Evolutionary conservation across 1,284 basidiomycete species (phyloP), one percentile per base, ranked within the genome.

Genomic region (Sporisorium iseilematis-ciliati): DNA sequence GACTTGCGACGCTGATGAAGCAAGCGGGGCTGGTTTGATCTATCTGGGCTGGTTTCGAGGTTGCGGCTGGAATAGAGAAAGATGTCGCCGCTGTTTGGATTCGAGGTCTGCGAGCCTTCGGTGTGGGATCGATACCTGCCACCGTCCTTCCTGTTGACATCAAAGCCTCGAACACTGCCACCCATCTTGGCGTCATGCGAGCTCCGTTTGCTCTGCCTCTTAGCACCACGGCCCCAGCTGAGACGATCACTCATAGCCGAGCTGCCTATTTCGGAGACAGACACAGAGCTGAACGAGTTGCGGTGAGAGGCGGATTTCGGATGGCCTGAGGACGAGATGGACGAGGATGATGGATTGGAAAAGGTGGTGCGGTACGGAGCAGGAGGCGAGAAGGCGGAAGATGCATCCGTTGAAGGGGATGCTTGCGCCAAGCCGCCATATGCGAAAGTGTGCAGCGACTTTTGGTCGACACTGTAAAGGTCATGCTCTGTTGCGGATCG

Each of bases 271-370:
- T 73, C 70, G 7, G 75, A 77, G 14, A 70, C 60, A 4, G 70
- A 66, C 0, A 77, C 57, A 10, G 75, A 77, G 62, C 69, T 73
- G 63, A 77, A 74, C 11, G 75, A 77, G 53, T 74, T 77, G 54
- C 75, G 70, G 48, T 70, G 67, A 5, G 75, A 69, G 4, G 65
- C 60, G 0, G 75, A 63, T 45, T 49, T 61, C 5, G 63, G 62
- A 51, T 68, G 57, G 16, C 75, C 65, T 5, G 57, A 54, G 7
- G 75, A 77, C 0, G 75, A 77, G 41, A 77, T 25, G 35, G 70
- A 74, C 14, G 75, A 73, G 4, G 75, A 62, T 1, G 75, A 77
- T 29, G 75, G 75, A 25, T 77, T 77, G 26, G 75, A 74, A 42
- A 77, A 73, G 35, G 71, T 65, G 33, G 70, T 69, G 53, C 64